Base-by-base conservation (phyloP, 2,329 filamentous ascomycete species). In the Periconia sp. region DNA sequence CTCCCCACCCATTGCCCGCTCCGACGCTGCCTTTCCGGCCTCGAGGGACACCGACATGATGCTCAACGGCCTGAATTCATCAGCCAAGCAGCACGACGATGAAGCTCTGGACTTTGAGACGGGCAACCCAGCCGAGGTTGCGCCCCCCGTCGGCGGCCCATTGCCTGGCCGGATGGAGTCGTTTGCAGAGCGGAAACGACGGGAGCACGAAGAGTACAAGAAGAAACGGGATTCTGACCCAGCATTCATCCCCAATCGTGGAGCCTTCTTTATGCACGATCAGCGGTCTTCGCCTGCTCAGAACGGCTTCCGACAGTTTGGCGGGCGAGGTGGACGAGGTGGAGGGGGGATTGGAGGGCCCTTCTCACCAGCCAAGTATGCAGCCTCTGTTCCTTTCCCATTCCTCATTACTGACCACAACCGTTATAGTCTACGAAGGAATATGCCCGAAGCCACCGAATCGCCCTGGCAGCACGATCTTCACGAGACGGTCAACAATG, bases 221-320 rank as follows among this genome's bases (percentile, higher is more conserved):
- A 91, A 89, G 76, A 90, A 90, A 73, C 85, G 91, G 63, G 91
- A 96, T 70, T 87, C 91, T 64, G 91, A 96, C 72, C 93, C 93
- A 35, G 87, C 92, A 11, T 96, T 96, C 76, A 93, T 97, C 51
- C 93, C 94, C 50, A 97, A 95, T 68, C 83, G 93, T 61, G 94
- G 94, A 54, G 88, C 90, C 57, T 97, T 97, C 80, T 97, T 97
- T 78, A 92, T 97, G 85, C 93, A 97, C 74, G 94, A 97, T 71
- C 91, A 94, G 68, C 85, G 91, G 57, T 85, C 89, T 52, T 88
- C 88, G n/a, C 84, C 87, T 43, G 85, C 86, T 60, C 83, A 87
- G 49, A 93, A 92, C 74, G 89, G 89, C 49, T 91, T 93, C 74
- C 82, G 89, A 53, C 84, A 87, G 13, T 56, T 60, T 42, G 83